Base-by-base conservation (phyloP, 768 basidiomycete genomes). In the Sarcodon aspratus region DNA sequence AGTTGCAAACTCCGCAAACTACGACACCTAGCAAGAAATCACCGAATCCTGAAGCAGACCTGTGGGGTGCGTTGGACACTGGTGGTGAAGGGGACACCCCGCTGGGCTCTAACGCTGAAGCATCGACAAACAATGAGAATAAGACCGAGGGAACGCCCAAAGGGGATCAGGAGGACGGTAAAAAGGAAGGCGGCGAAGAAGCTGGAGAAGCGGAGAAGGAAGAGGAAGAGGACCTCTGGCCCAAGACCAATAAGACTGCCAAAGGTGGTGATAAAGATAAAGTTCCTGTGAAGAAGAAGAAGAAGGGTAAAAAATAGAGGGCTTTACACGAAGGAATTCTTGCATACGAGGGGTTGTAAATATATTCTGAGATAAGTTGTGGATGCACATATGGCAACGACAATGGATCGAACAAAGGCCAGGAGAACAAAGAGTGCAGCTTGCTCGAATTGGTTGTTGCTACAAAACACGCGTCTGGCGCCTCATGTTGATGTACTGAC, bases 11-110 rank as follows among this genome's bases (percentile, higher is more conserved):
- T 33, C 55, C 52, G 37, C 33, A 44, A 42, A 58, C 58, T 49
- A 55, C 55, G 44, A 54, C 57, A 50, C 56, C 59, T 51, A 54
- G 55, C 27, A 58, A 58, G 43, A 62, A 63, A 46, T 56, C 48
- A 48, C 54, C 52, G 10, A 55, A 48, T n/a, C 37, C 37, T 18
- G 17, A 5, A 18, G n/a, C 37, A 18, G 17, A 40, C 37, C 37
- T 40, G 37, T n/a, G n/a, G 37, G 37, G n/a, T 5, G 4, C n/a
- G 36, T 15, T 37, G 11, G 11, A 11, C 11, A 11, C 36, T 37
- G 36, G 11, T 18, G 37, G 17, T 40, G 37, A n/a, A n/a, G 37
- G 17, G 37, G 17, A n/a, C 2, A n/a, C 37, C 5, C n/a, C 37
- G 3, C n/a, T 40, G 4, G 37, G 5, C n/a, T n/a, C n/a, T 40